Base-by-base conservation (phyloP, 345 rosid genomes). In the Punica granatum region DNA sequence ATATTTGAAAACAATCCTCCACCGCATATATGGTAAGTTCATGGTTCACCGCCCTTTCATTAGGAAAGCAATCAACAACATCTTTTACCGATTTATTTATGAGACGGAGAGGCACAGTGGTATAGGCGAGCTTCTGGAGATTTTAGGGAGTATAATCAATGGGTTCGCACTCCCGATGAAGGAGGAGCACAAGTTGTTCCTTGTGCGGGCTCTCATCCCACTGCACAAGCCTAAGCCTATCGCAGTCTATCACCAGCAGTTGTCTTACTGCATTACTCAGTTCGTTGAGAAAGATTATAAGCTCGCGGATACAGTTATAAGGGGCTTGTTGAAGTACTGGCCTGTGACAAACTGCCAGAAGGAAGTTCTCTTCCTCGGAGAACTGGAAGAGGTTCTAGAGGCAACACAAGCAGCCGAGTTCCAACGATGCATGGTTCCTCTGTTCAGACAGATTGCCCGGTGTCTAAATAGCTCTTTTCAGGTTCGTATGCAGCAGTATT, bases 151-250 rank as follows among this genome's bases (percentile, higher is more conserved):
- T 79, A 89, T 92, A 60, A 84, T 89, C 25, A 92, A 92, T 74
- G 98, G 98, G 33, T 92, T 92, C 79, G 98, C 98, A 0, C 70
- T 92, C 79, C 98, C 98, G 0, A 92, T 92, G 98, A 92, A 92
- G 67, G 94, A 89, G 77, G 98, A 92, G 74, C 98, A 92, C 63
- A 92, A 92, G 79, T 65, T 92, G 42, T 92, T 92, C 67, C 87
- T 92, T 79, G 86, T 88, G 25, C 82, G 96, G 79, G 98, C 89
- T 12, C 88, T 92, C 81, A 81, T 92, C 62, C 98, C 98, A 6
- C 70, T 92, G 76, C 98, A 92, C 75, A 92, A 92, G 77, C 98
- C 98, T 0, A 89, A 92, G 69, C 77, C 87, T 0, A 70, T 89
- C 7, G 68, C 82, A 26, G 36, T 82, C 68, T 92, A 92, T 70